Conservation (phyloP, 1,284 basidiomycete species). For the Sporisorium reilianum region DNA sequence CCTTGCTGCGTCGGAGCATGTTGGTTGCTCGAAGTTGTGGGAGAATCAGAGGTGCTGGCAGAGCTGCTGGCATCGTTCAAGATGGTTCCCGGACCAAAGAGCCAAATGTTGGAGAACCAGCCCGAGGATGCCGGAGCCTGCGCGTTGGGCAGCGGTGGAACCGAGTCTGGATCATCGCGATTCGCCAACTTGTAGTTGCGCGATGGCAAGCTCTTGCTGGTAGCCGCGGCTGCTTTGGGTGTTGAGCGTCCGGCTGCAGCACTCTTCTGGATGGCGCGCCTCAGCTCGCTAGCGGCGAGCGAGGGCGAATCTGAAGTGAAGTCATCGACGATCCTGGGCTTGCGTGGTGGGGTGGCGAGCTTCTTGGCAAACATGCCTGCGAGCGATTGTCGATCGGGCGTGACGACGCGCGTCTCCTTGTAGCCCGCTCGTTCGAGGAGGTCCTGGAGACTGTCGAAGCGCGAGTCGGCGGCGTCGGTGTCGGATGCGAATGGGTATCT, state of each 20-base stretch:
- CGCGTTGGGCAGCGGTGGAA: constrained; percentile 14
- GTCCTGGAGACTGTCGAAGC: constrained; percentile 65
- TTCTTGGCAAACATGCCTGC: constrained; percentile 41
- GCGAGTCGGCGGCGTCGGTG: constrained; percentile 17
- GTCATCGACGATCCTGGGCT: constrained; percentile 33
- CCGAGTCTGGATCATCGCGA: background rate
- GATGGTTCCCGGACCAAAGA: constrained; percentile 40
- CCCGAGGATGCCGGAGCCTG: constrained; percentile 18
- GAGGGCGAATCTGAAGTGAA: constrained; percentile 42
- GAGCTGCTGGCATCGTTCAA: background rate
- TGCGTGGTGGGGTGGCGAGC: constrained; percentile 26
- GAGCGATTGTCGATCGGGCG: constrained; percentile 46
- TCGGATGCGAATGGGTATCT: background rate
- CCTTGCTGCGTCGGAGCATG: background rate
- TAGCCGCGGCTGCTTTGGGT: constrained; percentile 15
- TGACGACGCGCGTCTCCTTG: constrained; percentile 66
- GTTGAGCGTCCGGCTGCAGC: constrained; percentile 12
- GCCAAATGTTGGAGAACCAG: constrained; percentile 46
- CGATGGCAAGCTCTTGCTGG: constrained; percentile 45
- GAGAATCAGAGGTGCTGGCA: background rate
- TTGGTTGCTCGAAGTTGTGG: background rate
- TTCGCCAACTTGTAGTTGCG: constrained; percentile 18
- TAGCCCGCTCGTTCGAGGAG: constrained; percentile 65
- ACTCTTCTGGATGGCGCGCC: constrained; percentile 24
- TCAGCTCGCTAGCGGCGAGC: constrained; percentile 33